Conservation (phyloP, 805 yeast species). For the Wickerhamiella domercqiae region DNA sequence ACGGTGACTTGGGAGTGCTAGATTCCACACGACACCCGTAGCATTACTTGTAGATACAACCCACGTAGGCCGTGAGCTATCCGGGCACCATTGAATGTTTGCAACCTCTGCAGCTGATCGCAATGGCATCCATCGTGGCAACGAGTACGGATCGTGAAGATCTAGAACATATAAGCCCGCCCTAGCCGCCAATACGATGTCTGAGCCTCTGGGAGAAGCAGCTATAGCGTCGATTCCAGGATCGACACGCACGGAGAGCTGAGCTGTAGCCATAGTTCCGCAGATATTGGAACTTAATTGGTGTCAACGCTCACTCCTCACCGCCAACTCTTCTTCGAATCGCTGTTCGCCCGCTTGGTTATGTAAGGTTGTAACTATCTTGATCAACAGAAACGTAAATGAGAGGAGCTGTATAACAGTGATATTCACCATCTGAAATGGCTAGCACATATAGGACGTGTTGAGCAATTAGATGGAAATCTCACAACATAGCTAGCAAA, state of each 20-base stretch:
- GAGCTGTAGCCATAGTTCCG: constrained; percentile 36
- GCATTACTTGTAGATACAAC: constrained; percentile 89
- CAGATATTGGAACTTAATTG: too few species aligned
- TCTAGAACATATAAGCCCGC: constrained; percentile 83
- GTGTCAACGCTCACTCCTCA: constrained; percentile 31
- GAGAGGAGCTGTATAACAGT: too few species aligned
- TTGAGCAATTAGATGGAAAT: too few species aligned
- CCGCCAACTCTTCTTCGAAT: too few species aligned
- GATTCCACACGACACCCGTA: constrained; percentile 88
- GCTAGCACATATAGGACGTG: too few species aligned
- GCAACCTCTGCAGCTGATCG: constrained; percentile 96
- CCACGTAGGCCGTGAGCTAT: constrained; percentile 71
- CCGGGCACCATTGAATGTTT: constrained; percentile 97
- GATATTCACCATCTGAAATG: too few species aligned
- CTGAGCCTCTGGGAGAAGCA: constrained; percentile 77
- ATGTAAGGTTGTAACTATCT: not conserved
- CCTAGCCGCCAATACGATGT: constrained; percentile 79
- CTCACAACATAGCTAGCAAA: too few species aligned
- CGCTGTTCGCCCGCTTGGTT: too few species aligned
- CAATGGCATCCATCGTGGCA: constrained; percentile 89
- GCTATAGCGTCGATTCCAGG: constrained; percentile 88
- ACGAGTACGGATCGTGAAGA: constrained; percentile 85
- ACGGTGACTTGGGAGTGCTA: constrained; percentile 49
- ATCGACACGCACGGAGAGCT: constrained; percentile 73
- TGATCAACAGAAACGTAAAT: not conserved